phyloP scores from a whole-genome alignment of 2,329 filamentous ascomycete genomes.

The Sporothrix pallida region DNA sequence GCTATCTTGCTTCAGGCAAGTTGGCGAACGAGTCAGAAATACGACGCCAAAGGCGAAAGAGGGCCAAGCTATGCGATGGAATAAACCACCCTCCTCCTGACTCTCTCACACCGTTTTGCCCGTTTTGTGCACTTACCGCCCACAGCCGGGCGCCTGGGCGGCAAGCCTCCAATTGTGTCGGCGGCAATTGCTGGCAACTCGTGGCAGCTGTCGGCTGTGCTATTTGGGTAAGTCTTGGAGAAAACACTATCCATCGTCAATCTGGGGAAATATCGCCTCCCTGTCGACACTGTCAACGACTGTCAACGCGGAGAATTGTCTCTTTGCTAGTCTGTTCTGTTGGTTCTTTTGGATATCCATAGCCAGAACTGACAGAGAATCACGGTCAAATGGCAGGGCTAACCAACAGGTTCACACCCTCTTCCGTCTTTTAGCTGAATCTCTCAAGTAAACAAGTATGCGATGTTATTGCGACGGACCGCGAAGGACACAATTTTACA shows the following conservation, averaged over 20 bases:
- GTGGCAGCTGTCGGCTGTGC: constrained; percentile 14
- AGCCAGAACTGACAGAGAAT: not conserved
- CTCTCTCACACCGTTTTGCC: not conserved
- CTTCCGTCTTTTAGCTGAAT: not conserved
- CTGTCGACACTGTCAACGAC: not conserved
- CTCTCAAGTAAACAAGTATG: not conserved
- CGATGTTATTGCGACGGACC: not conserved
- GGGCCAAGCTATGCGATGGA: not conserved
- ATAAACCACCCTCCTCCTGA: not conserved
- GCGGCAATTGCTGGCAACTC: constrained; percentile 1
- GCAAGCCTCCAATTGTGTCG: constrained; percentile 4
- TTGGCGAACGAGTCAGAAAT: not conserved
- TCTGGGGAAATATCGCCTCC: not conserved
- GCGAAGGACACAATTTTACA: not conserved
- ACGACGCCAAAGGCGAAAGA: not conserved
- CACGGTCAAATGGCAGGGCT: not conserved
- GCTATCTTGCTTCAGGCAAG: not conserved
- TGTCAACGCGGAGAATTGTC: constrained; percentile 22
- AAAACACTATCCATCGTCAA: not conserved
- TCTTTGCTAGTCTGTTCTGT: not conserved
- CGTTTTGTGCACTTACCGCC: not conserved
- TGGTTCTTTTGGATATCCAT: not conserved
- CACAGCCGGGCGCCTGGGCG: not conserved
- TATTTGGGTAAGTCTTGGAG: not conserved
- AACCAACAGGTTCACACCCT: not conserved